Percentiles rank a stretch among this genome's conserved stretches.
These are phyloP conservation scores for Echites panduratus DNA, from an alignment of 257 asterid species.

Conservation along the genomic window DNA sequence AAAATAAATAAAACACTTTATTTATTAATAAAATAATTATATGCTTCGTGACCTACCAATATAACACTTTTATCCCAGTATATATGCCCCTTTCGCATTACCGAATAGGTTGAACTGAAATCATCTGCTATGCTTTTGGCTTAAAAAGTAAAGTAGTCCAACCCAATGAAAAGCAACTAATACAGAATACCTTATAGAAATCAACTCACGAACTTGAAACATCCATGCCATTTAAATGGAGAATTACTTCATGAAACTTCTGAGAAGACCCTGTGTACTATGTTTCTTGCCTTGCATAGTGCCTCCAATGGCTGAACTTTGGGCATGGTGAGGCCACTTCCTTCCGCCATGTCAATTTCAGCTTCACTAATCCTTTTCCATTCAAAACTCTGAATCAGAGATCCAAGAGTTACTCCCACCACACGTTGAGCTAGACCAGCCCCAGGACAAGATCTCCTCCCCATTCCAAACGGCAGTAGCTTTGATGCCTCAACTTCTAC, in stretches of 20 bases:
- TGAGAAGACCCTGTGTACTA: constrained; percentile 15
- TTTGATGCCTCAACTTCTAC: constrained; percentile 24
- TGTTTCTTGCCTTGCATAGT: constrained; percentile 29
- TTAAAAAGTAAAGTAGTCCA: too few species aligned
- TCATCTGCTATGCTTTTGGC: too few species aligned
- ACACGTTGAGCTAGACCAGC: constrained; percentile 43
- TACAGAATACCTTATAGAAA: too few species aligned
- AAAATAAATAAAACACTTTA: too few species aligned
- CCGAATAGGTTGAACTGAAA: too few species aligned
- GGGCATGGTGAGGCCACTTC: constrained; percentile 37
- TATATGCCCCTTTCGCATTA: too few species aligned
- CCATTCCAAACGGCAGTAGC: constrained; percentile 63
- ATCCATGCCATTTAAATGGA: neutral
- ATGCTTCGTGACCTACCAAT: too few species aligned
- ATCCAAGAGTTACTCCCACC: constrained; percentile 38
- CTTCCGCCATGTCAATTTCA: constrained; percentile 44
- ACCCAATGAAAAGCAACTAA: too few species aligned
- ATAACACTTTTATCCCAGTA: too few species aligned
- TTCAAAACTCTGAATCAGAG: constrained; percentile 54
- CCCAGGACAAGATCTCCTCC: constrained; percentile 76
- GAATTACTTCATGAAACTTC: neutral
- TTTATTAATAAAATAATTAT: too few species aligned
- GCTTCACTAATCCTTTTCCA: constrained; percentile 39
- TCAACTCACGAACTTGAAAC: too few species aligned
- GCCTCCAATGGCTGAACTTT: constrained; percentile 42